Base-by-base conservation (phyloP, 352 stramenopile genomes). In the Phytopythium cucurbitacearum region DNA sequence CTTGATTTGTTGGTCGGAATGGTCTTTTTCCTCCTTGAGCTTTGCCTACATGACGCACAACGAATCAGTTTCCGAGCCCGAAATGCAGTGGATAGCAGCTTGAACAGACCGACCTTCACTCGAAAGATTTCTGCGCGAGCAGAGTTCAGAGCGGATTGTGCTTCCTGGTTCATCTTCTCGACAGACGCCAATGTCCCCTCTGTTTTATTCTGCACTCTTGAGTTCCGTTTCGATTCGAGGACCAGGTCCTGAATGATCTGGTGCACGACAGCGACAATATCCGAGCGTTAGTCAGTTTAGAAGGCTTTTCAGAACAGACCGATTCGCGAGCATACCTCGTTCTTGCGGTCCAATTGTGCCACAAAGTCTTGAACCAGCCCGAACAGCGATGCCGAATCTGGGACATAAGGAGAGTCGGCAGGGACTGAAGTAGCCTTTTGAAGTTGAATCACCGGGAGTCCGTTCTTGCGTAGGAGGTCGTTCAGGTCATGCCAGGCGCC, bases 201-300 rank as follows among this genome's bases (percentile, higher is more conserved):
- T 32, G 54, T 56, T 53, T 72, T 73, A 48, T 47, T 80, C 44
- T 73, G 76, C 5, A 73, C 69, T 54, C 76, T 73, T 15, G 76
- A 82, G 36, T 65, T 84, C 12, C 70, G 68, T 34, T 87, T 86
- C 4, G 80, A 87, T 11, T 85, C 59, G 28, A 94, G 61, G 37
- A 91, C 69, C 37, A 94, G 57, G 39, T 91, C 74, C 66, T 94
- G 74, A 45, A 94, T 91, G 21, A 76, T 80, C 80, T 93, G 40
- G 36, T 42, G 10, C 5, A 42, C 48, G 33, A 51, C 32, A 69
- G 33, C 42, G 52, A 54, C 11, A 53, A 0, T 34, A 55, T 7
- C 11, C 7, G 13, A 53, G 10, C 33, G 34, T 1, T 5, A n/a
- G 34, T 62, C 28, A 68, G 45, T 47, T 47, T 9, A 49, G 7